Evolutionary conservation across 1,139 yeast genomes (phyloP), one percentile per base, ranked within the genome.

Genomic region (Hyphopichia khmerensis): DNA sequence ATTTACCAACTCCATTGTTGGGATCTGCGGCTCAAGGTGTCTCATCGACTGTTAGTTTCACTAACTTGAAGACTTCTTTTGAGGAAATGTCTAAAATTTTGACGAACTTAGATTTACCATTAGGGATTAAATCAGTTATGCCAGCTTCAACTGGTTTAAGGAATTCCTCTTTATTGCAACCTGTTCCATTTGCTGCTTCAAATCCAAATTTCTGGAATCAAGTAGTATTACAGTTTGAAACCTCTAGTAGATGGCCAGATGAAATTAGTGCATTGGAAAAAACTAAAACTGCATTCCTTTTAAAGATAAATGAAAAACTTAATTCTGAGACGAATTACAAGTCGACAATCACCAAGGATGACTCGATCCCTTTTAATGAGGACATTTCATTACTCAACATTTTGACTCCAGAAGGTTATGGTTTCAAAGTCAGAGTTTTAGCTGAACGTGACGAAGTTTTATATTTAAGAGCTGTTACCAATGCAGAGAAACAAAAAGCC

Each of bases 161-260:
- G 56, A 82, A 80, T 52, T 75, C 96, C 0, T 83, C 96, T 1
- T 56, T 85, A 11, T 72, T 83, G 47, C 84, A 81, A 51, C 97
- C 98, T 0, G 88, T 83, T 33, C 96, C 96, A 33, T 88, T 79
- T 68, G 93, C 95, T 14, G 65, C 69, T 3, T 77, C 88, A 2
- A 84, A 80, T 53, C 91, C 91, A 5, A 91, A 88, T 57, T 87
- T 86, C 53, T 80, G 88, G 72, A 88, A 87, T 51, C 90, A 86
- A 40, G 82, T 84, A 21, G 75, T 91, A 11, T 63, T 95, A 38
- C 96, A 90, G 62, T 89, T 95, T 62, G 99, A 95, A 66, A 72
- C 87, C 3, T 87, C 96, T 1, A 75, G 82, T n/a, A 82, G 83
- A 61, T 95, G 99, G 99, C 99, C 99, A 1, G 96, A 88, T 63